Conservation (phyloP, 345 rosid genomes). For the Acer saccharum region DNA sequence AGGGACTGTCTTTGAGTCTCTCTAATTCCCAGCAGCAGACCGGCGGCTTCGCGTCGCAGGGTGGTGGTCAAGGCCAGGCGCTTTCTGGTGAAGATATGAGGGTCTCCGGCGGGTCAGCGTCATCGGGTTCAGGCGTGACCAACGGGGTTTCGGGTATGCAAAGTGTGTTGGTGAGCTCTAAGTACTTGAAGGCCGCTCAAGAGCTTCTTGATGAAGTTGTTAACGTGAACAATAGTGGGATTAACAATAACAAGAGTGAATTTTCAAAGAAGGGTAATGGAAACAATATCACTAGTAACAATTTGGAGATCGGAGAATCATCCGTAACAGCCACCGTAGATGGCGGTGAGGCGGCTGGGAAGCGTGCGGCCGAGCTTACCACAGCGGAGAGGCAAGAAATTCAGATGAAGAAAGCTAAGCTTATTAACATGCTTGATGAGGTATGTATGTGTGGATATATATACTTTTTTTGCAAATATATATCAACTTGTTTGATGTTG, state of each 20-base stretch:
- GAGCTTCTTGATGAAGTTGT: conserved; percentile 95
- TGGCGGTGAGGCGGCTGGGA: conserved; percentile 52
- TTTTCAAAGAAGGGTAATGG: conserved; percentile 47
- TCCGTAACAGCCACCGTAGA: conserved; percentile 46
- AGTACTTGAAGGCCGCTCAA: conserved; percentile 92
- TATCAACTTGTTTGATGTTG: not conserved
- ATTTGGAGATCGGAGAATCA: conserved; percentile 56
- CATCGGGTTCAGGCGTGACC: conserved; percentile 77
- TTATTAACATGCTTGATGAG: conserved; percentile 91
- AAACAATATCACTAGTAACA: conserved; percentile 28
- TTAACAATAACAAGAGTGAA: conserved; percentile 28
- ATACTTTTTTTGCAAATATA: not conserved
- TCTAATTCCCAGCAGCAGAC: conserved; percentile 73
- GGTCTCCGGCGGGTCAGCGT: conserved; percentile 55
- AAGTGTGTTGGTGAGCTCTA: conserved; percentile 73
- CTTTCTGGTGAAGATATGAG: conserved; percentile 52
- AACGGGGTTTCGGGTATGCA: conserved; percentile 68
- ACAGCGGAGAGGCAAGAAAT: conserved; percentile 93
- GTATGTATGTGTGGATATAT: conserved; percentile 36
- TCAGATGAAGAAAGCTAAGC: conserved; percentile 98
- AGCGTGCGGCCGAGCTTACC: conserved; percentile 56
- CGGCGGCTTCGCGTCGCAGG: conserved; percentile 56
- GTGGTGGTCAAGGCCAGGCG: conserved; percentile 38
- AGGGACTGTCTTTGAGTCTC: conserved; percentile 79
- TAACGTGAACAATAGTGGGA: conserved; percentile 54